A percentile compares a stretch with the other conserved stretches of the same genome.
Conservation (phyloP, 192 early-diverging fungal species). For the Coemansia aciculifera region DNA sequence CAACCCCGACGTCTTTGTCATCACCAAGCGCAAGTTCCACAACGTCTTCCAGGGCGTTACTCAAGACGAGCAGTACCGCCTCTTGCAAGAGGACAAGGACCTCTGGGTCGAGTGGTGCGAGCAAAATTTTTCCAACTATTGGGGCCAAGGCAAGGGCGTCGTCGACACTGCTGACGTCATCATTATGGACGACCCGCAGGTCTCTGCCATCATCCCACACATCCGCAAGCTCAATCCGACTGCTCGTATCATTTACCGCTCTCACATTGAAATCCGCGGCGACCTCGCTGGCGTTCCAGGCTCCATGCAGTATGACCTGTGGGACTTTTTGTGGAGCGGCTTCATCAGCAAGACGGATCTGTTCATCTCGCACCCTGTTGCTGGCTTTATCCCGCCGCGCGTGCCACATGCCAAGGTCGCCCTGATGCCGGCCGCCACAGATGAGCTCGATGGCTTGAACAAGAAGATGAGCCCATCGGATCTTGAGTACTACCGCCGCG, state of each 20-base stretch:
- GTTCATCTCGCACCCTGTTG: constrained; percentile 80
- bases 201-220: constrained; percentile 75
- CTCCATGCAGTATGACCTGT: constrained; percentile 69
- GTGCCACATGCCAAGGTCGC: constrained; percentile 67
- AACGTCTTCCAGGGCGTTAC: constrained; percentile 85
- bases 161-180: constrained; percentile 73
- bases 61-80: constrained; percentile 55
- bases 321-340: constrained; percentile 71
- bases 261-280: constrained; percentile 80
- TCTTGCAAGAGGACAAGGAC: constrained; percentile 63
- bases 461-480: constrained; percentile 61
- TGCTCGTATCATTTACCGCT: constrained; percentile 75
- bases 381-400: constrained; percentile 68
- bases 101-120: constrained; percentile 63
- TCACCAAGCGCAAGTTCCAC: constrained; percentile 87
- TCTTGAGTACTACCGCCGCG: constrained; percentile 66
- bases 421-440: constrained; percentile 73
- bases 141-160: constrained; percentile 68
- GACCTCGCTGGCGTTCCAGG: constrained; percentile 67
- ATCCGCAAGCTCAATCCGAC: constrained; percentile 70
- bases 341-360: constrained; percentile 73
- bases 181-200: constrained; percentile 85
- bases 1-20: constrained; percentile 82
- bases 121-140: constrained; percentile 73
- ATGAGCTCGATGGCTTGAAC: constrained; percentile 82